Base-by-base conservation (phyloP, 371 early-diverging fungal species). In the Cladochytrium tenue region DNA sequence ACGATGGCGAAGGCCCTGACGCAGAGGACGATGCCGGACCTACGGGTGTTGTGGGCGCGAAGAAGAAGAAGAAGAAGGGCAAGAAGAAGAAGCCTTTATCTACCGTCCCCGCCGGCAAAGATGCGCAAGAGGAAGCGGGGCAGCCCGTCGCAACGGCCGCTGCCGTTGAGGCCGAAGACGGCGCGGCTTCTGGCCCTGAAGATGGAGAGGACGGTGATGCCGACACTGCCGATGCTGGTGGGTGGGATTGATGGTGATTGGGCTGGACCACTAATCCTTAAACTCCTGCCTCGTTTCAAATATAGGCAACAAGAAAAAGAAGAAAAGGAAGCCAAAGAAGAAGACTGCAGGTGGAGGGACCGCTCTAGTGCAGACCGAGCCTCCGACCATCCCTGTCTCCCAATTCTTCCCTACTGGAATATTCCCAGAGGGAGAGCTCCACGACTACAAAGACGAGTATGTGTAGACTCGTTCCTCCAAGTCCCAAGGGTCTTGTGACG, bases 311-410 rank as follows among this genome's bases (percentile, higher is more conserved):
- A 63, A 56, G 33, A 63, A 63, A 35, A 63, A 63, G 35, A 63
- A 63, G 36, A 63, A 67, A 63, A 80, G 62, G 71, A 76, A 74
- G 64, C 66, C 63, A 27, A 67, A 67, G 62, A 68, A 67, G 61
- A 71, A 71, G 61, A 73, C 71, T 63, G 61, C 66, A 43, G 31
- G 57, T 36, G 66, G 60, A 25, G 64, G 60, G 67, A 66, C 56
- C 33, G 25, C 63, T n/a, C 51, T 62, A 17, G 34, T 27, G 20
- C 82, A 82, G 60, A 77, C 82, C 3, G 69, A 61, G 1, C 82
- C 82, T 5, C 82, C 82, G 2, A 67, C 78, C 23, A 62, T 82
- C 53, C 82, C 82, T 2, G 74, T 82, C 0, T 56, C 77, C 26
- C 56, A 70, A 32, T 60, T 79, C 25, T 79, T 78, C 73, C 72